Conservation (phyloP, 495 filamentous ascomycete genomes). For the Friedmanniomyces simplex region DNA sequence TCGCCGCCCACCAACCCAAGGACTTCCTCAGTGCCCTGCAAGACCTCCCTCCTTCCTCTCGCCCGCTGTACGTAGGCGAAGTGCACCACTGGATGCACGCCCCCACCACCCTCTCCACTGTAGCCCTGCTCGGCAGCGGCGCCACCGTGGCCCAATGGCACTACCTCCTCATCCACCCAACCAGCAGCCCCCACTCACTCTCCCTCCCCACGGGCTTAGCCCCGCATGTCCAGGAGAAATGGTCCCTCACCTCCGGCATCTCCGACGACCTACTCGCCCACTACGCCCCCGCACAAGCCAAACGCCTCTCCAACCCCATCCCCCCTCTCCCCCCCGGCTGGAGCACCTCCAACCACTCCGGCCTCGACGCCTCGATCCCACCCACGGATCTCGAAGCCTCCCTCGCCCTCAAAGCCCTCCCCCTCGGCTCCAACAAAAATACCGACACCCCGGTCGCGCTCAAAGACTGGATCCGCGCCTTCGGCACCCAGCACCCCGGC, state of each 20-base stretch:
- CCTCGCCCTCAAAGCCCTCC: not conserved
- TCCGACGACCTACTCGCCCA: not conserved
- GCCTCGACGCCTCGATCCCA: constrained; percentile 6
- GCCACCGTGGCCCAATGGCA: constrained; percentile 1
- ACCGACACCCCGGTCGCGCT: not conserved
- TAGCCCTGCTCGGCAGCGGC: not conserved
- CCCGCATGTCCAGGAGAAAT: not conserved
- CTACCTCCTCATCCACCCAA: constrained; percentile 1
- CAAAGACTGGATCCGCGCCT: constrained; percentile 5
- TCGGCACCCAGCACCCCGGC: not conserved
- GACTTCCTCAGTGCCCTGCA: not conserved
- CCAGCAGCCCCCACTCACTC: not conserved
- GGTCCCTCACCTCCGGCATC: constrained; percentile 3
- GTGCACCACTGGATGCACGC: constrained; percentile 9
- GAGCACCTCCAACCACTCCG: constrained; percentile 1
- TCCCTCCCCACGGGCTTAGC: not conserved
- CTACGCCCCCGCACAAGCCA: not conserved
- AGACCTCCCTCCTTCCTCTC: not conserved
- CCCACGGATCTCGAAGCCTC: constrained; percentile 8
- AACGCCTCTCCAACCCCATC: not conserved
- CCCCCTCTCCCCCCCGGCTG: constrained; percentile 8
- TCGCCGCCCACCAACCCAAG: not conserved
- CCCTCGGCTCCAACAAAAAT: not conserved
- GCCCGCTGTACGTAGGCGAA: constrained; percentile 6
- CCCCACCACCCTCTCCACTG: not conserved